A percentile compares a stretch with the other conserved stretches of the same genome.
Conservation (phyloP, 129 eudicot species). For the Daucus carota region DH1_v3.0 NC_030381.2:54853001-54853500, state of each 20-base stretch:
- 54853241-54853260: conserved; percentile 22
- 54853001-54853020: not conserved
- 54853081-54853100: not conserved
- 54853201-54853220: conserved; percentile 33
- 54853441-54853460: conserved; percentile 22
- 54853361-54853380: not conserved
- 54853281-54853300: conserved; percentile 32
- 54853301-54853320: conserved; percentile 26
- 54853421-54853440: conserved; percentile 12
- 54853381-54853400: not conserved
- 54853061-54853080: not conserved
- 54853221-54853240: conserved; percentile 33
- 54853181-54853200: conserved; percentile 29
- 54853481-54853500: conserved; percentile 32
- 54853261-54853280: conserved; percentile 26
- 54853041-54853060: not conserved
- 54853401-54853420: not conserved
- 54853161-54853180: conserved; percentile 34
- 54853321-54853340: conserved; percentile 22
- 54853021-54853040: not conserved
- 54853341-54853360: conserved; percentile 28
- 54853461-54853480: conserved; percentile 43
- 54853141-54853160: conserved; percentile 17
- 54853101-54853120: not conserved
- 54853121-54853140: not conserved